Evolutionary conservation across 1,139 yeast species (phyloP).

Genomic region (Yamadazyma siamensis): DNA sequence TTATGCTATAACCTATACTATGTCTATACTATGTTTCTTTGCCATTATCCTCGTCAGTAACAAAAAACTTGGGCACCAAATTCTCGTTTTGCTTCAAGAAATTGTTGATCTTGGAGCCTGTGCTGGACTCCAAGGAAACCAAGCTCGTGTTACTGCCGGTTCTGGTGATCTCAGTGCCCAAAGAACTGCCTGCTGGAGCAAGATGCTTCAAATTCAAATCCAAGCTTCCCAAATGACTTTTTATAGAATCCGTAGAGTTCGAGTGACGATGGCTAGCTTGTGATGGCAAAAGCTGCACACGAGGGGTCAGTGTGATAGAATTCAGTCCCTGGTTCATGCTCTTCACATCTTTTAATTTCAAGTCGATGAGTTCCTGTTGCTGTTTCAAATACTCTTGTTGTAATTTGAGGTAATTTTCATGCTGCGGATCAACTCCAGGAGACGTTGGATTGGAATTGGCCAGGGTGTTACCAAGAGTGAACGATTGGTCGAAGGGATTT

Average conservation of each 20-base stretch:
- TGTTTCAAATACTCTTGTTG: constrained; percentile 39
- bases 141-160: constrained; percentile 5
- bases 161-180: neutral
- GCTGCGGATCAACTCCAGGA: constrained; percentile 16
- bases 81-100: constrained; percentile 15
- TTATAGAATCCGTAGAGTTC: constrained; percentile 5
- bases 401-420: constrained; percentile 34
- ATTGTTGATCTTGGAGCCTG: constrained; percentile 11
- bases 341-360: constrained; percentile 18
- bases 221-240: constrained; percentile 3
- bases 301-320: constrained; percentile 1
- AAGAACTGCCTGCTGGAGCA: constrained; percentile 1
- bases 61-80: constrained; percentile 15
- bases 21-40: too few relatives aligned
- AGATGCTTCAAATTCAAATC: constrained; percentile 5
- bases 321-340: constrained; percentile 1
- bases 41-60: constrained; percentile 16
- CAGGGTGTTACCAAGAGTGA: constrained; percentile 10
- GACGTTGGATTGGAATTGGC: constrained; percentile 2
- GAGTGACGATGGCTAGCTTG: constrained; percentile 3
- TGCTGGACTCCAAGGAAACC: constrained; percentile 8
- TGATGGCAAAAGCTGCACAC: neutral
- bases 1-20: too few relatives aligned
- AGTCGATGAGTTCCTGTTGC: constrained; percentile 32
- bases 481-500: constrained; percentile 40